Evolutionary conservation across 2,329 filamentous ascomycete species (phyloP).

Genomic region (Monilinia polystroma): DNA sequence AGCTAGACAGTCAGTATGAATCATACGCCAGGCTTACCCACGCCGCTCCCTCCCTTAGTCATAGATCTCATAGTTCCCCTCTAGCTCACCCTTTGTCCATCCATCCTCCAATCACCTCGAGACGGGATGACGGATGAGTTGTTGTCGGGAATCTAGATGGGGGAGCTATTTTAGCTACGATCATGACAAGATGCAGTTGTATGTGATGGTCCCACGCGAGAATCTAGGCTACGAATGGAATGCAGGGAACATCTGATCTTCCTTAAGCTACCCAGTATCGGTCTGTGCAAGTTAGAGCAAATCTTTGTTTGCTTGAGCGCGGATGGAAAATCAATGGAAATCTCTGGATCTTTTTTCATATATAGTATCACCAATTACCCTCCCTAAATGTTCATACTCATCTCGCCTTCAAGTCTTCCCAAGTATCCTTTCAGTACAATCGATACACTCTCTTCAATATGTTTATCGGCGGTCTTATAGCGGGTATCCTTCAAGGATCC

Average conservation of each 20-base stretch:
- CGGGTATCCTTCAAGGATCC: not conserved
- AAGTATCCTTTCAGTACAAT: not conserved
- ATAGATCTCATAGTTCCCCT: too few species aligned
- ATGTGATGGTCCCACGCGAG: not conserved
- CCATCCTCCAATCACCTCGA: too few species aligned
- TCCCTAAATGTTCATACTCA: not conserved
- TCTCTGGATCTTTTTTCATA: not conserved
- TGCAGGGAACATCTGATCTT: not conserved
- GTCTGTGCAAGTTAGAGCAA: conserved; percentile 14
- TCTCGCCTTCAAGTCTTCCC: too few species aligned
- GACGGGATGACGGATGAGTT: too few species aligned
- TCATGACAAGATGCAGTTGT: not conserved
- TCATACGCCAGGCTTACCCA: not conserved
- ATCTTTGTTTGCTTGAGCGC: not conserved
- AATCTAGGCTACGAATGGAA: not conserved
- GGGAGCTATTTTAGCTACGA: too few species aligned
- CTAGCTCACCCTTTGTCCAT: too few species aligned
- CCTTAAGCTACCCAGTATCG: not conserved
- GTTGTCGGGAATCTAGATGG: too few species aligned
- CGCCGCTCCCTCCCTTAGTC: not conserved
- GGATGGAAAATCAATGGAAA: not conserved
- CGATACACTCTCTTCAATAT: not conserved
- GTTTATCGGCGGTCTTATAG: not conserved
- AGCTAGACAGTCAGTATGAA: not conserved
- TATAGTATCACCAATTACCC: conserved; percentile 6